These are phyloP conservation scores for Sonneratia alba DNA, from an alignment of 345 rosid species.

Conservation along the genomic window DNA sequence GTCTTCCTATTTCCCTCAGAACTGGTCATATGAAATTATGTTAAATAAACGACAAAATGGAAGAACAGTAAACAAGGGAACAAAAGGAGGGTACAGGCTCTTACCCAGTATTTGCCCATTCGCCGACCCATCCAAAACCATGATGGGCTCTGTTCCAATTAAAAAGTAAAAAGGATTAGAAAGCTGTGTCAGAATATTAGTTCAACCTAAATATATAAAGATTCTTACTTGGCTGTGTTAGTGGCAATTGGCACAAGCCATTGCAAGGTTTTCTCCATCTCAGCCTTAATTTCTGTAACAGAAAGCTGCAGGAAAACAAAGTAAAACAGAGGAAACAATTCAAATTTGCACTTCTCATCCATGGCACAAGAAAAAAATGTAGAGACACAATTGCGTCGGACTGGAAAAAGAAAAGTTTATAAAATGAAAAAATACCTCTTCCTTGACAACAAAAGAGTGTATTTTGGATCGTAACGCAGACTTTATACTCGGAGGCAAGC, in stretches of 20 bases:
- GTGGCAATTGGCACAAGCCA: constrained; percentile 97
- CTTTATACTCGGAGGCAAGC: constrained; percentile 71
- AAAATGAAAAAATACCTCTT: constrained; percentile 35
- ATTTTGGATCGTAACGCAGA: constrained; percentile 58
- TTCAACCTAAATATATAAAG: neutral
- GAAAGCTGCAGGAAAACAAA: constrained; percentile 47
- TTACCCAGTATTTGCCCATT: constrained; percentile 99
- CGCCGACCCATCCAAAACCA: constrained; percentile 99
- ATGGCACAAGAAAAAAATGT: neutral
- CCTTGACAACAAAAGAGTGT: constrained; percentile 45
- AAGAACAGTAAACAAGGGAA: neutral
- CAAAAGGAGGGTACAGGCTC: constrained; percentile 11
- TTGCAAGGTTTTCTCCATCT: constrained; percentile 96
- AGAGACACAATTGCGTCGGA: neutral
- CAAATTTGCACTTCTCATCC: neutral
- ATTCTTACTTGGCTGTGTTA: constrained; percentile 80
- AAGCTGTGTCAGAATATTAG: neutral
- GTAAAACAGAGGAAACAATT: neutral
- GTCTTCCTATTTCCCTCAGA: constrained; percentile 47
- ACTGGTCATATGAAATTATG: constrained; percentile 25
- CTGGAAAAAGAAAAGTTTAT: neutral
- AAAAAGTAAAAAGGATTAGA: neutral
- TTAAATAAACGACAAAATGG: neutral
- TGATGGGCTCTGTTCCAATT: constrained; percentile 71
- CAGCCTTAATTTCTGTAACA: constrained; percentile 69